Evolutionary conservation across 805 yeast genomes (phyloP).

Genomic region (Cyberlindnera xylosilytica): DNA sequence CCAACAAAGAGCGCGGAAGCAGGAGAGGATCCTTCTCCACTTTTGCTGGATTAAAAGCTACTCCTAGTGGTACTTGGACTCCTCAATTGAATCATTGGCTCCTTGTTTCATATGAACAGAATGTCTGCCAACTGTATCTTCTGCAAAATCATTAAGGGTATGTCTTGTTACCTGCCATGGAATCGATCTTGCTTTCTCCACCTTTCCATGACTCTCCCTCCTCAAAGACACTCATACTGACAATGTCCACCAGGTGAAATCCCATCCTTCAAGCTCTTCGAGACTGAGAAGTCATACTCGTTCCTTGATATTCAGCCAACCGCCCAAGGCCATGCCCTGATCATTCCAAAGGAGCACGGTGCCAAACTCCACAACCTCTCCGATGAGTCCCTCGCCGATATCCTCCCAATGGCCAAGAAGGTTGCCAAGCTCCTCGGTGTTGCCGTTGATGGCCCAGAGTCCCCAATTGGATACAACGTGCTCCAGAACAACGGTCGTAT

Average conservation of each 20-base stretch:
- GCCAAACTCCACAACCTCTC: slow-evolving; percentile 90
- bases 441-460: slow-evolving; percentile 59
- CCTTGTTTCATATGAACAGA: slow-evolving; percentile 18
- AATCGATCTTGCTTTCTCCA: not conserved
- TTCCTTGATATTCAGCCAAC: slow-evolving; percentile 94
- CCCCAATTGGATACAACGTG: slow-evolving; percentile 72
- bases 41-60: too few relatives aligned
- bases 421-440: slow-evolving; percentile 70
- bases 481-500: slow-evolving; percentile 92
- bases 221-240: too few relatives aligned
- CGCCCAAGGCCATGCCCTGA: slow-evolving; percentile 80
- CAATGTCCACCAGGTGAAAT: slow-evolving; percentile 62
- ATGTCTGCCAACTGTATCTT: slow-evolving; percentile 70
- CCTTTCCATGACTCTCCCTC: not conserved
- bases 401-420: slow-evolving; percentile 86
- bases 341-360: slow-evolving; percentile 93
- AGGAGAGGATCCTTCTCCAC: slow-evolving; percentile 1
- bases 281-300: slow-evolving; percentile 77
- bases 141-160: slow-evolving; percentile 88
- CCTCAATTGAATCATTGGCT: too few relatives aligned
- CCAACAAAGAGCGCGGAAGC: slow-evolving; percentile 2
- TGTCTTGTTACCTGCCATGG: slow-evolving; percentile 20
- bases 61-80: too few relatives aligned
- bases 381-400: slow-evolving; percentile 82
- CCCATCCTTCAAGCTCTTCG: slow-evolving; percentile 87